phyloP scores from a whole-genome alignment of 176 grass and related monocot genomes.

The Echinochloa phyllopogon region DNA sequence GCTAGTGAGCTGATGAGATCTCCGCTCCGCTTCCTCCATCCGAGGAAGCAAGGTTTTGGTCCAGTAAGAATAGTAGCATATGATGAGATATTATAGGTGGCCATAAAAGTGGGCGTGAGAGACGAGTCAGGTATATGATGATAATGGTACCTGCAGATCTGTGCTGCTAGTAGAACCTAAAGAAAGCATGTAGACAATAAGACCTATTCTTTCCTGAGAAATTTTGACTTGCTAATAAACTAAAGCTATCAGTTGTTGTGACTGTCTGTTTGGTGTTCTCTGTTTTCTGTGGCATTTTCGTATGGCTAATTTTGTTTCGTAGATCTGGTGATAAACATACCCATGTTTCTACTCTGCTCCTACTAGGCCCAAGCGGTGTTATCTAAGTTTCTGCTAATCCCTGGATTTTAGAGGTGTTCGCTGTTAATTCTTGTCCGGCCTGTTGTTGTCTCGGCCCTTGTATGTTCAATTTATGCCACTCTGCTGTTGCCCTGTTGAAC shows the following conservation, averaged over 20 bases:
- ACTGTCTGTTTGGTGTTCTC: neutral
- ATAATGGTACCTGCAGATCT: slow-evolving; percentile 49
- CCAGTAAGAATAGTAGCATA: slow-evolving; percentile 54
- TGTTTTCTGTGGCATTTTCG: neutral
- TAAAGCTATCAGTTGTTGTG: slow-evolving; percentile 34
- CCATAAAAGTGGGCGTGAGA: slow-evolving; percentile 50
- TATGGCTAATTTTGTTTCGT: neutral
- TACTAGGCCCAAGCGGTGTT: neutral
- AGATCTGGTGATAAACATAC: too few relatives aligned
- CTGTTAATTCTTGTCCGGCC: neutral
- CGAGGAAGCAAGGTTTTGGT: slow-evolving; percentile 61
- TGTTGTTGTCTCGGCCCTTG: neutral
- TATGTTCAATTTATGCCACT: neutral
- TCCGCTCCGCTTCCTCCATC: slow-evolving; percentile 29
- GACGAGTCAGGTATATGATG: slow-evolving; percentile 55
- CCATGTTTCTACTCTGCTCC: too few relatives aligned
- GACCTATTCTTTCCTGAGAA: slow-evolving; percentile 48
- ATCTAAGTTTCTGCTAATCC: neutral
- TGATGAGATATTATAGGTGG: slow-evolving; percentile 62
- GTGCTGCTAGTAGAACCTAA: slow-evolving; percentile 53
- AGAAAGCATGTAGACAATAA: slow-evolving; percentile 53
- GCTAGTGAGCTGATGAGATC: slow-evolving; percentile 67
- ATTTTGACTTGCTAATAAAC: slow-evolving; percentile 67
- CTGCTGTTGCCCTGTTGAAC: neutral
- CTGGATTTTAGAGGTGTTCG: neutral